phyloP scores from a whole-genome alignment of 352 stramenopile genomes.

The Phytophthora crassamura region DNA sequence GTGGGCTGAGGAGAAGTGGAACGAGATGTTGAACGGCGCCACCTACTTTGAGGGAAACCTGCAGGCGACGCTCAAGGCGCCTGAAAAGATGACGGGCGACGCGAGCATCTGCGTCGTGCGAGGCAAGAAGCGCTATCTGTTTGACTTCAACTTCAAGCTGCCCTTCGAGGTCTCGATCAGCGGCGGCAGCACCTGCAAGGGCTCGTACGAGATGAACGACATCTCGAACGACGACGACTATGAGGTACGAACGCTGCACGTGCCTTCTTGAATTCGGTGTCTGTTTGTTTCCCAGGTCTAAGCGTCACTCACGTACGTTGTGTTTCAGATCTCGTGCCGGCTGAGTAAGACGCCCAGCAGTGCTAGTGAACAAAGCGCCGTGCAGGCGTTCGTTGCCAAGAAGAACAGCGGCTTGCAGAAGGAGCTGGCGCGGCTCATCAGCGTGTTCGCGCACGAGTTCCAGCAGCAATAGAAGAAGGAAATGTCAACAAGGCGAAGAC shows the following conservation, averaged over 20 bases:
- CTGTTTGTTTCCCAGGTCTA: not conserved
- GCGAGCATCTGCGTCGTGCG: conserved; percentile 90
- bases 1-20: conserved; percentile 82
- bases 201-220: conserved; percentile 79
- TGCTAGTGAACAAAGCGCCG: conserved; percentile 44
- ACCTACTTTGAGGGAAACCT: conserved; percentile 54
- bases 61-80: conserved; percentile 56
- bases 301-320: not conserved
- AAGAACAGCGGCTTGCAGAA: conserved; percentile 63
- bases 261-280: not conserved
- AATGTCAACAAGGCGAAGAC: conserved; percentile 17
- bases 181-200: conserved; percentile 59
- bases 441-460: conserved; percentile 68
- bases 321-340: conserved; percentile 58
- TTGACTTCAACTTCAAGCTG: conserved; percentile 86
- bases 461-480: conserved; percentile 61
- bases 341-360: conserved; percentile 61
- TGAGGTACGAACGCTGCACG: conserved; percentile 52
- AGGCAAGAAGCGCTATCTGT: conserved; percentile 90
- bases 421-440: conserved; percentile 68
- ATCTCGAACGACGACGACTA: conserved; percentile 91
- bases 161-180: conserved; percentile 71
- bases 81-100: conserved; percentile 80
- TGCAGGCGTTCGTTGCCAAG: conserved; percentile 62
- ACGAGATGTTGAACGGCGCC: conserved; percentile 52